Conservation (phyloP, 331 rosid species). For the Quercus tomentella region DNA sequence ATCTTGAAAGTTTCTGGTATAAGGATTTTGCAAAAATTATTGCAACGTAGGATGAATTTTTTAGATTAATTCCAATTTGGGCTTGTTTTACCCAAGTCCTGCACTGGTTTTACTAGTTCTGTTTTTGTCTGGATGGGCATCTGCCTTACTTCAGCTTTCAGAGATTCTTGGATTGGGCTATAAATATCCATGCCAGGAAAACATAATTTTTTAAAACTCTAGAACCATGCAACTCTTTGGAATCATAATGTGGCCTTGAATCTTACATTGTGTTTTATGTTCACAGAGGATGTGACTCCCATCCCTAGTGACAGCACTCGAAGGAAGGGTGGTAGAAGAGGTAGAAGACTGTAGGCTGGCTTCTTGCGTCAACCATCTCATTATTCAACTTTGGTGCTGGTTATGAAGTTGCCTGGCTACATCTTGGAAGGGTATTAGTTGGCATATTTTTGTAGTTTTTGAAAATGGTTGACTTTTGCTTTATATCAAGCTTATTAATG, state of each 20-base stretch:
- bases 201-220: not conserved
- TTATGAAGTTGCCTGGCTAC: not conserved
- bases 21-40: not conserved
- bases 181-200: not conserved
- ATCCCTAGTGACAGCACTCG: conserved; percentile 52
- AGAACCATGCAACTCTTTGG: not conserved
- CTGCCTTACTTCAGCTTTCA: not conserved
- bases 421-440: not conserved
- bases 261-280: not conserved
- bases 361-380: not conserved
- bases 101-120: not conserved
- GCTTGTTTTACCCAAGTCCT: not conserved
- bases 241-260: not conserved
- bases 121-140: not conserved
- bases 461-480: not conserved
- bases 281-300: conserved; percentile 51
- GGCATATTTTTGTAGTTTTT: not conserved
- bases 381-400: not conserved
- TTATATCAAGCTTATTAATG: not conserved
- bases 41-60: too few species aligned
- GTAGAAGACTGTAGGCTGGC: conserved; percentile 34
- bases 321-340: conserved; percentile 54
- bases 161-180: not conserved
- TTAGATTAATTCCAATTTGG: not conserved
- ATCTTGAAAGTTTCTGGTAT: not conserved